Base-by-base conservation (phyloP, 495 filamentous ascomycete species). In the Lasiosphaeria hispida region DNA sequence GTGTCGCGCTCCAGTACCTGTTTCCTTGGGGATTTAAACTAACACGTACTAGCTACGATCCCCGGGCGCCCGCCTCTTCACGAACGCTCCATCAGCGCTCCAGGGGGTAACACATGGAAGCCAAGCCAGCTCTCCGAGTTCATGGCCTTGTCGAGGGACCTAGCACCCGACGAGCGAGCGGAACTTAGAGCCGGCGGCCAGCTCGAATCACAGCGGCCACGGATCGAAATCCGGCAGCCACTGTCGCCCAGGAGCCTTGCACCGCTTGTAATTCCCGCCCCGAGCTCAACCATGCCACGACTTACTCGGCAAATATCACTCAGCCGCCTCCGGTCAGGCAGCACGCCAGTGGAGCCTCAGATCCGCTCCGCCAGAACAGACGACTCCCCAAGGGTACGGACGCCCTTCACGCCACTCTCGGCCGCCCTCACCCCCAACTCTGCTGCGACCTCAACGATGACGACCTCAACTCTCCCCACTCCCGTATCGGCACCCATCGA, bases 11-110 rank as follows among this genome's bases (percentile, higher is more conserved):
- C 35, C n/a, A 37, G 36, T 35, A 33, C 33, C 11, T 14, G n/a
- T 30, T 42, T 11, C 43, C 33, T 40, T 19, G 36, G 11, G 23
- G 35, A 37, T 39, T 18, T 41, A 58, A 8, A 47, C 67, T 73
- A 42, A 69, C 73, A 75, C 62, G 18, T 34, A 23, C 57, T 44
- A 91, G 87, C 87, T 59, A 90, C 87, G 23, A 87, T 91, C 55
- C 87, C 87, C 35, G 87, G 85, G 33, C 81, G 84, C 35, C 85
- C 83, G 50, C 79, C 86, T 13, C 66, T 87, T 23, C 84, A 87
- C 67, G 85, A 87, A 69, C 77, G 86, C 60, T 87, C 85, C 37
- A 82, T 79, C 59, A 87, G 85, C 68, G 82, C 84, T 38, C 85
- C 86, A 30, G 82, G 75, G 13, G 53, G 11, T 35, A 68, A 65